A percentile compares a stretch with the other conserved stretches of the same genome.
phyloP scores from a whole-genome alignment of 2,329 filamentous ascomycete genomes.

The Byssothecium circinans region DNA sequence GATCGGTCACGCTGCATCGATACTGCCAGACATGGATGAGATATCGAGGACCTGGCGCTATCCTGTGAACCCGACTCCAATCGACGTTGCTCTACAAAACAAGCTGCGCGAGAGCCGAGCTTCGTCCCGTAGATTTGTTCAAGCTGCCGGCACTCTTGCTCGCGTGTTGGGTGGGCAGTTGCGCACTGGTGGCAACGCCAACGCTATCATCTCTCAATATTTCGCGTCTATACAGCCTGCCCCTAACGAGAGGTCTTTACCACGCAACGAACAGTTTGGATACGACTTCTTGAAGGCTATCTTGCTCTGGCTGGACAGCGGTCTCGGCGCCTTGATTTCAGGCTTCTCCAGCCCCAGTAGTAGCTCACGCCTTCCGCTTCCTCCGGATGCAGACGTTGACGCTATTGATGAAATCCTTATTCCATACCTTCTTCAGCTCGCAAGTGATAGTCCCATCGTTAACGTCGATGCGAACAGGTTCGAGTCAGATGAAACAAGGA shows the following conservation, averaged over 20 bases:
- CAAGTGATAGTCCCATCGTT: slow-evolving; percentile 53
- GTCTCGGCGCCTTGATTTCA: slow-evolving; percentile 56
- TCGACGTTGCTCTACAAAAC: slow-evolving; percentile 58
- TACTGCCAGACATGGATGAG: slow-evolving; percentile 60
- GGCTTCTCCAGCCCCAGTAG: slow-evolving; percentile 57
- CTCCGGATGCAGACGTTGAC: slow-evolving; percentile 52
- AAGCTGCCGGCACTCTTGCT: slow-evolving; percentile 62
- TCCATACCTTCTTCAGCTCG: slow-evolving; percentile 60
- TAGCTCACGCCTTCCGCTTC: slow-evolving; percentile 55
- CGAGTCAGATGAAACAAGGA: slow-evolving; percentile 56
- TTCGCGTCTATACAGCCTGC: slow-evolving; percentile 56
- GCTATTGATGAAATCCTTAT: slow-evolving; percentile 61
- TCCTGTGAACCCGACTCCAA: slow-evolving; percentile 57
- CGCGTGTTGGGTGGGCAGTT: slow-evolving; percentile 58
- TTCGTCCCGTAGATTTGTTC: slow-evolving; percentile 61
- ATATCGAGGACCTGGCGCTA: slow-evolving; percentile 61
- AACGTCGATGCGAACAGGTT: slow-evolving; percentile 62
- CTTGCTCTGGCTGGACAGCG: slow-evolving; percentile 63
- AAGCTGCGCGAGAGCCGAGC: slow-evolving; percentile 59
- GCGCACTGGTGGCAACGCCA: slow-evolving; percentile 44
- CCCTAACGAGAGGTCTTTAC: slow-evolving; percentile 36
- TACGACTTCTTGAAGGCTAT: slow-evolving; percentile 68
- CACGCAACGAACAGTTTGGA: slow-evolving; percentile 56
- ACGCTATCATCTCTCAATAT: slow-evolving; percentile 43
- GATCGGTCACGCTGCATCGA: slow-evolving; percentile 43